These are phyloP conservation scores for Tolypocladium sp. DNA, from an alignment of 2,329 filamentous ascomycete genomes.

Conservation along the genomic window DNA sequence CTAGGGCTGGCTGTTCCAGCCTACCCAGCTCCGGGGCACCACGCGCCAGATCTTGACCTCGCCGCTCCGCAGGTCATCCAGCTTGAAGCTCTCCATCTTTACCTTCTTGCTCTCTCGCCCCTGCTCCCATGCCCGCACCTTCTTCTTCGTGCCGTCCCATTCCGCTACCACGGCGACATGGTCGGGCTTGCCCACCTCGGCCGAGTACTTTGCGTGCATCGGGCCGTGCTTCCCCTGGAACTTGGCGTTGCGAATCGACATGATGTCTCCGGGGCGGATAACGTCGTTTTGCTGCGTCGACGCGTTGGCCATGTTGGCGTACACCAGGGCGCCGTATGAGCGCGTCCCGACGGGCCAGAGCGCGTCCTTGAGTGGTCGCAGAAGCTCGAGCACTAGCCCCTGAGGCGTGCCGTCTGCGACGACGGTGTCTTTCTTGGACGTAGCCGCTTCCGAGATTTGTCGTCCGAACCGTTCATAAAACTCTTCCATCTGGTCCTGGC, in stretches of 20 bases:
- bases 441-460: conserved; percentile 63
- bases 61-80: conserved; percentile 83
- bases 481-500: conserved; percentile 88
- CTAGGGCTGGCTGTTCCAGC: conserved; percentile 65
- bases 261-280: conserved; percentile 86
- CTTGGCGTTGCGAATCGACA: conserved; percentile 83
- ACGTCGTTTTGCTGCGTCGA: conserved; percentile 84
- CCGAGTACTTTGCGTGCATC: conserved; percentile 88
- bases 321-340: conserved; percentile 84
- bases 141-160: conserved; percentile 98
- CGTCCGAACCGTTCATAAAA: conserved; percentile 75
- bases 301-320: conserved; percentile 90
- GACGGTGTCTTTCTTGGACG: conserved; percentile 65
- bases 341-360: conserved; percentile 80
- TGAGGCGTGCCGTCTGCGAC: conserved; percentile 80
- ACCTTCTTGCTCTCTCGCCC: conserved; percentile 89
- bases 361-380: conserved; percentile 63
- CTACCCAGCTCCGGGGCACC: conserved; percentile 85
- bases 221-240: conserved; percentile 94
- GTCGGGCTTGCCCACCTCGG: conserved; percentile 79
- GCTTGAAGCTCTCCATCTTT: conserved; percentile 86
- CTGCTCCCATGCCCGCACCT: conserved; percentile 92
- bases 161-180: conserved; percentile 89
- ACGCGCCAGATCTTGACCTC: conserved; percentile 97
- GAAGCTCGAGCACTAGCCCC: conserved; percentile 67